Base-by-base conservation (phyloP, 2,329 filamentous ascomycete genomes). In the Xenoacremonium recifei region DNA sequence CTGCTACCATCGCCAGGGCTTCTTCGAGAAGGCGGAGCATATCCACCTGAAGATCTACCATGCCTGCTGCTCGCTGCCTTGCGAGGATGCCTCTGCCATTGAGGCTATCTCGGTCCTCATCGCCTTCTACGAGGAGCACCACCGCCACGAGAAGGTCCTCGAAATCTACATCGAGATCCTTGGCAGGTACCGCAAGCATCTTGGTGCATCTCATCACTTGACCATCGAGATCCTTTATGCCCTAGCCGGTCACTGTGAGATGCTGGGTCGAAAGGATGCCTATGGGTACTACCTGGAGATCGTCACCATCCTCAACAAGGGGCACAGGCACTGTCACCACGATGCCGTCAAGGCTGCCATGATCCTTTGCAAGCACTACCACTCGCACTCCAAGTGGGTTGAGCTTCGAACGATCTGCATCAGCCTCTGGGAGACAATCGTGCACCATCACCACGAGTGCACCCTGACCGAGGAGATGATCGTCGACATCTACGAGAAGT, bases 311-410 rank as follows among this genome's bases (percentile, higher is more conserved):
- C 61, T 64, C 41, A 60, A 62, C 43, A 60, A 62, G 30, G 57
- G 49, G 4, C 42, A 47, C 34, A 55, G 58, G 32, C 47, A 65
- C 35, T 64, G 61, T 36, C 66, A 69, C 6, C 58, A 62, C 1
- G 68, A 70, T 13, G 73, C 69, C 0, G 66, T 76, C 17, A 60
- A 70, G 36, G 74, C 75, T 4, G 68, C 72, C 0, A 48, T 71
- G 7, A 64, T 67, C 13, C 64, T 78, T 3, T 62, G 69, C 20
- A 58, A 59, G 6, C 61, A 74, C 35, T 76, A 75, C 47, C 64
- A 74, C 40, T 58, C 66, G 7, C 63, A 69, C 30, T 54, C 64
- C 46, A 64, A 69, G 40, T 75, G 69, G 70, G 57, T 63, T 5
- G 64, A 71, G 40, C 70, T 75, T 1, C 65, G 72, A 21, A 62